phyloP scores from a whole-genome alignment of 2,329 filamentous ascomycete species.

The Aureobasidium mangrovei region DNA sequence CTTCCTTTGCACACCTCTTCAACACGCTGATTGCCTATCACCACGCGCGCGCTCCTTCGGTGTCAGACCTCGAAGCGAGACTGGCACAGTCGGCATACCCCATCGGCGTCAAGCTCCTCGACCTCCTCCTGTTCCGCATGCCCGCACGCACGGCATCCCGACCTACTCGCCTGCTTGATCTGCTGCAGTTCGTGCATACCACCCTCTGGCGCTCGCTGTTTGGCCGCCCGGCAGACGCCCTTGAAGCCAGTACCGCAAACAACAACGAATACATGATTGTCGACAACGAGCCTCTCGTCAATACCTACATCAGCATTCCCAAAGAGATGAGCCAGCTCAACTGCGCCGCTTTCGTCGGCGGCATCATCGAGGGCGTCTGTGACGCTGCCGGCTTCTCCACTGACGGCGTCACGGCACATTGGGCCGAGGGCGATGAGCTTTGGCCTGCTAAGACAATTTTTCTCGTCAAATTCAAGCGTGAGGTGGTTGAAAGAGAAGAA shows the following conservation, averaged over 20 bases:
- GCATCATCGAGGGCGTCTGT: constrained; percentile 90
- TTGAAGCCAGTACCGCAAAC: constrained; percentile 80
- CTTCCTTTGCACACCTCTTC: constrained; percentile 93
- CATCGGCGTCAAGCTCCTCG: constrained; percentile 86
- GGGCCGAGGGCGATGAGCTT: constrained; percentile 54
- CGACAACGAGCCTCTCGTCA: constrained; percentile 94
- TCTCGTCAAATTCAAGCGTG: constrained; percentile 82
- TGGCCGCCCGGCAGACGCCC: constrained; percentile 76
- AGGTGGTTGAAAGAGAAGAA: constrained; percentile 84
- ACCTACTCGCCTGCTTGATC: constrained; percentile 77
- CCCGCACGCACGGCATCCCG: constrained; percentile 57
- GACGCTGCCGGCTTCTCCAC: constrained; percentile 87
- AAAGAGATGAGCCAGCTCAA: constrained; percentile 95
- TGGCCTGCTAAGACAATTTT: constrained; percentile 97
- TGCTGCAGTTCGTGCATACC: constrained; percentile 92
- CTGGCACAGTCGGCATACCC: constrained; percentile 59
- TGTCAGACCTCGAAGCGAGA: constrained; percentile 70
- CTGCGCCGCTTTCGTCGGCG: constrained; percentile 90
- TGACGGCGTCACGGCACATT: constrained; percentile 75
- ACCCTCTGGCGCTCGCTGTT: constrained; percentile 90
- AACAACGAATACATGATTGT: constrained; percentile 98
- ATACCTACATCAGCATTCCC: constrained; percentile 85
- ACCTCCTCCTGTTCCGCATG: constrained; percentile 84
- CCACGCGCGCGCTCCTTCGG: constrained; percentile 79
- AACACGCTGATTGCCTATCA: constrained; percentile 95